A percentile compares a stretch with the other conserved stretches of the same genome.
Conservation (phyloP, 208 protist species). For the Acanthamoeba castellanii region DNA sequence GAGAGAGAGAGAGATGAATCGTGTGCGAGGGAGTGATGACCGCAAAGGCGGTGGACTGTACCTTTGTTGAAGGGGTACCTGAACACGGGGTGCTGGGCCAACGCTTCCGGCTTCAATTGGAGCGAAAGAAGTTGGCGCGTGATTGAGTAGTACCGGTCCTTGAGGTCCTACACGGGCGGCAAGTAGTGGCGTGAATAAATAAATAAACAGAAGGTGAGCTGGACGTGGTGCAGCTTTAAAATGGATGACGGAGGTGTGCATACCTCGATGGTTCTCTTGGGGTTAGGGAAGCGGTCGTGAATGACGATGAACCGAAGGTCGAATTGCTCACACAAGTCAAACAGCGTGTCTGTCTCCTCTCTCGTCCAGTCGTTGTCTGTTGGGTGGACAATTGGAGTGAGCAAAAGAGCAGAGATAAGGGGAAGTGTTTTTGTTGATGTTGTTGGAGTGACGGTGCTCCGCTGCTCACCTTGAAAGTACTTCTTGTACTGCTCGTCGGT, state of each 20-base stretch:
- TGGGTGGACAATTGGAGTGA: neutral
- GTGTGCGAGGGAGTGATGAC: too few relatives aligned
- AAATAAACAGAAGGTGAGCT: neutral
- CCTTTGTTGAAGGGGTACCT: constrained; percentile 42
- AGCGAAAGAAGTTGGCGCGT: neutral
- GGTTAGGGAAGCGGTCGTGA: constrained; percentile 66
- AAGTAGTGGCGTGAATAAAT: neutral
- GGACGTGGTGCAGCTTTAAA: neutral
- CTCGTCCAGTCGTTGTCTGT: constrained; percentile 58
- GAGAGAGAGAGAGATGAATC: too few relatives aligned
- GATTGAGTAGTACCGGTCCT: constrained; percentile 49
- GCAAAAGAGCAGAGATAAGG: neutral
- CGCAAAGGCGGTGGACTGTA: neutral
- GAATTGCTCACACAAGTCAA: constrained; percentile 74
- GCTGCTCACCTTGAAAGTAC: constrained; percentile 41
- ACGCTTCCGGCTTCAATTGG: neutral
- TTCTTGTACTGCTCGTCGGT: constrained; percentile 73
- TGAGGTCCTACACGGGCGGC: constrained; percentile 34
- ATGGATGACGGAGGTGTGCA: too few relatives aligned
- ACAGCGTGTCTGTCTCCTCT: constrained; percentile 70
- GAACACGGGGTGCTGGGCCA: constrained; percentile 33
- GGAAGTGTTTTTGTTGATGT: neutral
- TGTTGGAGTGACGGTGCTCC: neutral
- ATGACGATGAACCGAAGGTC: constrained; percentile 77
- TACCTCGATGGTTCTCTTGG: constrained; percentile 31